phyloP scores from a whole-genome alignment of 176 grass and related monocot species.

The Areca catechu region DNA sequence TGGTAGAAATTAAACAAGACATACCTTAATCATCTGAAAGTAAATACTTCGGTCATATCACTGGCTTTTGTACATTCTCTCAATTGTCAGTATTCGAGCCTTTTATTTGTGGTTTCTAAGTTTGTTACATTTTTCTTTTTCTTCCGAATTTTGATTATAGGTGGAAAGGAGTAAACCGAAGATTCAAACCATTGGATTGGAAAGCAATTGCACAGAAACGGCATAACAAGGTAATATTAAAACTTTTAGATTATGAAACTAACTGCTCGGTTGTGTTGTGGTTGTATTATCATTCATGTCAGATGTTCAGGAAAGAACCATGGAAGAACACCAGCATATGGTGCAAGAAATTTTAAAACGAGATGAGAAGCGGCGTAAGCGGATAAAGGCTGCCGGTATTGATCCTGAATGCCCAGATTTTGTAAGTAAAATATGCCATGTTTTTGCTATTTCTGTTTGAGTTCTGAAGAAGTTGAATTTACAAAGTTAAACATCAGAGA shows the following conservation, averaged over 20 bases:
- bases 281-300: no score
- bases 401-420: conserved; percentile 72
- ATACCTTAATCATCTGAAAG: no score
- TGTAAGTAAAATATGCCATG: conserved; percentile 42
- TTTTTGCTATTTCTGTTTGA: neutral
- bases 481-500: neutral
- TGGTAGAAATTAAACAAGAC: no score
- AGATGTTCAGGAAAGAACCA: conserved; percentile 57
- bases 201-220: conserved; percentile 43
- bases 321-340: conserved; percentile 56
- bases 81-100: no score
- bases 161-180: conserved; percentile 52
- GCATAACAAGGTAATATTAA: conserved; percentile 52
- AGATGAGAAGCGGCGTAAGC: conserved; percentile 61
- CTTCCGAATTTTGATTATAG: conserved; percentile 30
- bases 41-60: no score
- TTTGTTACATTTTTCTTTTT: neutral
- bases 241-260: neutral
- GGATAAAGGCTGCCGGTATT: conserved; percentile 71
- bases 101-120: neutral
- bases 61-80: no score
- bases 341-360: conserved; percentile 63
- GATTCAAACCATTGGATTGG: conserved; percentile 41
- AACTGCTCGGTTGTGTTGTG: neutral
- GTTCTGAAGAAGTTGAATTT: neutral